These are phyloP conservation scores for Zychaea mexicana DNA, from an alignment of 371 early-diverging fungal species.

Conservation along the genomic window DNA sequence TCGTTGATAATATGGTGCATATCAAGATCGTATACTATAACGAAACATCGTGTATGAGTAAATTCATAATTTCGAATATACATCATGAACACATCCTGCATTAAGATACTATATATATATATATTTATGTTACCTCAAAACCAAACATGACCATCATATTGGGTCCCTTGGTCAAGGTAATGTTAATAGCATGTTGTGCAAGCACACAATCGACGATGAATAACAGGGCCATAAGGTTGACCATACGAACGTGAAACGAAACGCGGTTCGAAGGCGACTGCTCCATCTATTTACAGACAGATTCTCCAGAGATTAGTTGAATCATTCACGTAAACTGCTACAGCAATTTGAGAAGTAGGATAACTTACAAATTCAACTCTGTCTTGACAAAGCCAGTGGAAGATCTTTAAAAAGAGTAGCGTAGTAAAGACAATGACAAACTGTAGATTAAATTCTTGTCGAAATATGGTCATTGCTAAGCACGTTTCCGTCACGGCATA, in stretches of 20 bases:
- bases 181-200: slow-evolving; percentile 66
- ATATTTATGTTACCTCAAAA: slow-evolving; percentile 88
- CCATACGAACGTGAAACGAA: slow-evolving; percentile 71
- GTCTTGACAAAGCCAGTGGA: slow-evolving; percentile 95
- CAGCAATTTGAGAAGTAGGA: background rate
- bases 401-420: slow-evolving; percentile 87
- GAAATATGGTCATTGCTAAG: slow-evolving; percentile 94
- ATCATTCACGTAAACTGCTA: background rate
- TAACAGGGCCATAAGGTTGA: slow-evolving; percentile 66
- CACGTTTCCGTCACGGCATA: slow-evolving; percentile 95
- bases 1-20: slow-evolving; percentile 68
- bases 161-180: slow-evolving; percentile 66
- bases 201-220: slow-evolving; percentile 69
- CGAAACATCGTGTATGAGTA: too few species aligned
- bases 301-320: background rate
- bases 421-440: slow-evolving; percentile 83
- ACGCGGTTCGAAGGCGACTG: slow-evolving; percentile 70
- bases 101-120: background rate
- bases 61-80: too few species aligned
- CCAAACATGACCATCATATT: slow-evolving; percentile 96
- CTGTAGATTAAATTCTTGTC: slow-evolving; percentile 89
- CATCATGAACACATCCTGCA: too few species aligned
- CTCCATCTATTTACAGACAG: slow-evolving; percentile 69
- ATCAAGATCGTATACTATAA: slow-evolving; percentile 84
- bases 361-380: slow-evolving; percentile 87